A percentile compares a stretch with the other conserved stretches of the same genome.
These are phyloP conservation scores for Ceriops decandra DNA, from an alignment of 345 rosid genomes.

Conservation along the genomic window DNA sequence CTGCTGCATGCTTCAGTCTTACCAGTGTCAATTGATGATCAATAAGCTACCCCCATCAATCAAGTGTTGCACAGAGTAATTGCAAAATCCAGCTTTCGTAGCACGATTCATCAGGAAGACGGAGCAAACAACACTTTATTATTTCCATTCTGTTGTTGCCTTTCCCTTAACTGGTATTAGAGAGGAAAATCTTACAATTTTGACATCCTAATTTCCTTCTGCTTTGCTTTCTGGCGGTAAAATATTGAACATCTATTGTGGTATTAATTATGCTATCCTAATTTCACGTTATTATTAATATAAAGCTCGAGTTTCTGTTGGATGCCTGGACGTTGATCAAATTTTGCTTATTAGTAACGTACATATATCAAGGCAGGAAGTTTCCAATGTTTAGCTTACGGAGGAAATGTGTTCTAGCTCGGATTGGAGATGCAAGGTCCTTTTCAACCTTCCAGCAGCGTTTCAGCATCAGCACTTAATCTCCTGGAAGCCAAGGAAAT, in stretches of 20 bases:
- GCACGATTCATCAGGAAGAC: neutral
- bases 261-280: too few relatives aligned
- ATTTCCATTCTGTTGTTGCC: neutral
- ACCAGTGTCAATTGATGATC: constrained; percentile 58
- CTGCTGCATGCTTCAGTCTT: constrained; percentile 80
- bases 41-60: neutral
- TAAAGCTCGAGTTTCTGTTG: too few relatives aligned
- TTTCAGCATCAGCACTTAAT: neutral
- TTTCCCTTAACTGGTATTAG: neutral
- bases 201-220: neutral
- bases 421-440: too few relatives aligned
- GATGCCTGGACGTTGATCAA: too few relatives aligned
- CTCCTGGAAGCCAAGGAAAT: neutral
- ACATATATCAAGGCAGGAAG: too few relatives aligned
- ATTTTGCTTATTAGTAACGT: too few relatives aligned
- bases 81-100: neutral
- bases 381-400: too few relatives aligned
- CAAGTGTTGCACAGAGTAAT: neutral
- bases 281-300: too few relatives aligned
- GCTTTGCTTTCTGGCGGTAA: too few relatives aligned
- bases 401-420: too few relatives aligned
- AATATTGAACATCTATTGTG: too few relatives aligned
- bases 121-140: neutral
- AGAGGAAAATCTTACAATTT: constrained; percentile 10
- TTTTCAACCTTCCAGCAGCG: too few relatives aligned